phyloP scores from a whole-genome alignment of 2,329 filamentous ascomycete species.

The Cercospora sesami region DNA sequence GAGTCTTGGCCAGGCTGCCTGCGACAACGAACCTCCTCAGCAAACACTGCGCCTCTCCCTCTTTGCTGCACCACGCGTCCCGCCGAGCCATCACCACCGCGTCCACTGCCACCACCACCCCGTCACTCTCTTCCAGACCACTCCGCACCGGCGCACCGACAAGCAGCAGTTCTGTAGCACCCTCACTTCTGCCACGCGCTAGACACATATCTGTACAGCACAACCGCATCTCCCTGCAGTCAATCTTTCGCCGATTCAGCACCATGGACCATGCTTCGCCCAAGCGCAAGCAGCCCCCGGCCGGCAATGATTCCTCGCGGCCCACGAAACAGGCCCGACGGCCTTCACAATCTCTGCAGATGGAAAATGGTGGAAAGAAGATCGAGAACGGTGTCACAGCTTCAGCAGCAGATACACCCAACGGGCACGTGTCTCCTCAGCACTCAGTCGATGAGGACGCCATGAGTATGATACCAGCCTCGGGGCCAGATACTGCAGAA shows the following conservation, averaged over 20 bases:
- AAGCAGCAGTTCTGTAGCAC: not conserved
- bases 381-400: slow-evolving; percentile 35
- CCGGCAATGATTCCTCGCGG: slow-evolving; percentile 34
- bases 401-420: slow-evolving; percentile 37
- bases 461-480: slow-evolving; percentile 47
- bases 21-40: not conserved
- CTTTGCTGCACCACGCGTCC: not conserved
- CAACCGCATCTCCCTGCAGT: not conserved
- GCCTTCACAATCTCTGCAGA: slow-evolving; percentile 26
- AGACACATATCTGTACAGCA: not conserved
- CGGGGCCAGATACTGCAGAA: slow-evolving; percentile 67
- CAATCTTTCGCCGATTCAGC: slow-evolving; percentile 4
- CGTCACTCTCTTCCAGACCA: not conserved
- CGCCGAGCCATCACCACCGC: slow-evolving; percentile 3
- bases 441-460: slow-evolving; percentile 48
- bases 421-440: slow-evolving; percentile 41
- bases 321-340: slow-evolving; percentile 40
- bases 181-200: not conserved
- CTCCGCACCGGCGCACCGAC: not conserved
- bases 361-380: slow-evolving; percentile 26
- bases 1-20: slow-evolving; percentile 5
- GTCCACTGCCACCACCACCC: not conserved
- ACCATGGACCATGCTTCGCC: slow-evolving; percentile 32
- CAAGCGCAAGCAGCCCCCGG: slow-evolving; percentile 43
- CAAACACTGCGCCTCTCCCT: slow-evolving; percentile 1